Evolutionary conservation across 2,329 filamentous ascomycete species (phyloP).

Genomic region (Colletotrichum magnum): DNA sequence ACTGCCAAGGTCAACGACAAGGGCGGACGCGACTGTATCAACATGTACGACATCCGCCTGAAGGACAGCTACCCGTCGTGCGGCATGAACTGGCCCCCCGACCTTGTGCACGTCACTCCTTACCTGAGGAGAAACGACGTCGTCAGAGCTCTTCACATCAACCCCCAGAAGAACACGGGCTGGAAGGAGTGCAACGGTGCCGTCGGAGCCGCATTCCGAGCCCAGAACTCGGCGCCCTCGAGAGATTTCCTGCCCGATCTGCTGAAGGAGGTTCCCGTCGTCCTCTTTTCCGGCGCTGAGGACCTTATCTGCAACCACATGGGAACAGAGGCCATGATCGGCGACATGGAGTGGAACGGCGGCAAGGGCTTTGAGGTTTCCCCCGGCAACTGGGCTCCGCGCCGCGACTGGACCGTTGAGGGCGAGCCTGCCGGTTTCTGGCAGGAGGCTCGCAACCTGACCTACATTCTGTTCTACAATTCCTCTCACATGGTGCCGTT

Average conservation of each 20-base stretch:
- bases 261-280: conserved; percentile 80
- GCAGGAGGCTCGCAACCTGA: conserved; percentile 94
- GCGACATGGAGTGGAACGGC: conserved; percentile 91
- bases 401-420: conserved; percentile 94
- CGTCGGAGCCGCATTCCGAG: conserved; percentile 80
- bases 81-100: conserved; percentile 98
- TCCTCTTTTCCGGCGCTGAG: conserved; percentile 93
- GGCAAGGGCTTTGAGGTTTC: conserved; percentile 91
- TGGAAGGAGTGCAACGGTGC: conserved; percentile 92
- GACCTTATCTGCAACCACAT: conserved; percentile 98
- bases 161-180: conserved; percentile 83
- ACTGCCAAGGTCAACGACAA: conserved; percentile 68
- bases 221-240: conserved; percentile 79
- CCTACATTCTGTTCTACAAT: conserved; percentile 96
- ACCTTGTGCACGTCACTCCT: conserved; percentile 81
- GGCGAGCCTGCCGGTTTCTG: conserved; percentile 90
- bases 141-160: conserved; percentile 83
- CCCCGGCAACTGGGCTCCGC: conserved; percentile 91
- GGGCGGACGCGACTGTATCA: conserved; percentile 76
- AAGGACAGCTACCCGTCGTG: conserved; percentile 85
- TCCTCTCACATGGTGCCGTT: conserved; percentile 99
- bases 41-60: conserved; percentile 97
- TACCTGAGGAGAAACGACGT: conserved; percentile 91
- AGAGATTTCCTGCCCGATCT: conserved; percentile 83
- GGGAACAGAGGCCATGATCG: conserved; percentile 91